Evolutionary conservation across 2,329 filamentous ascomycete species (phyloP).

Genomic region (Blastomyces emzantsi): DNA sequence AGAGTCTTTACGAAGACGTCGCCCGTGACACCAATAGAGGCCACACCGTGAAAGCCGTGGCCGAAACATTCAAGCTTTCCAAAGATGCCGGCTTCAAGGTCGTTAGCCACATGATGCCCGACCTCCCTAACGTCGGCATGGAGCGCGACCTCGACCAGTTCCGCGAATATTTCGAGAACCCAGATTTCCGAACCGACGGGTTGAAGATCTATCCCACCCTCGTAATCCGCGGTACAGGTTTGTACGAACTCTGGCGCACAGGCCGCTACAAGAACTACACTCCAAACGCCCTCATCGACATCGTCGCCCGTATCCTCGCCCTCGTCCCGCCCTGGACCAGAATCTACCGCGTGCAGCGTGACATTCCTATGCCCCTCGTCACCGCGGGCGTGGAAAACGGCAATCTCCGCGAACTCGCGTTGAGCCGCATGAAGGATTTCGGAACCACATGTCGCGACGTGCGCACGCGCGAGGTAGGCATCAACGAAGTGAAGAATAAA

Average conservation of each 20-base stretch:
- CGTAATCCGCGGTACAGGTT: constrained; percentile 88
- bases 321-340: constrained; percentile 95
- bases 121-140: constrained; percentile 96
- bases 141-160: constrained; percentile 96
- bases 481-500: constrained; percentile 99
- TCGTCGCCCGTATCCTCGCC: constrained; percentile 91
- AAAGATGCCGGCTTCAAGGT: constrained; percentile 99
- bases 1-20: constrained; percentile 95
- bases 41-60: constrained; percentile 89
- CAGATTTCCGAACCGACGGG: constrained; percentile 89
- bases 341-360: constrained; percentile 95
- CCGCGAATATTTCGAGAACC: constrained; percentile 94
- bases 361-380: constrained; percentile 99
- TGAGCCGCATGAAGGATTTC: constrained; percentile 99
- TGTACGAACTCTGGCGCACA: constrained; percentile 96
- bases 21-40: constrained; percentile 96
- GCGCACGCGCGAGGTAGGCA: constrained; percentile 88
- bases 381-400: constrained; percentile 97
- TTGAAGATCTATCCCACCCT: constrained; percentile 97
- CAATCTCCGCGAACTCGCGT: constrained; percentile 82
- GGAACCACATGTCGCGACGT: constrained; percentile 96
- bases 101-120: constrained; percentile 99
- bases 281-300: constrained; percentile 88
- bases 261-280: constrained; percentile 98
- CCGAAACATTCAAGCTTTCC: constrained; percentile 91